Evolutionary conservation across 345 rosid genomes (phyloP).

Genomic region (Syzygium aromaticum): DNA sequence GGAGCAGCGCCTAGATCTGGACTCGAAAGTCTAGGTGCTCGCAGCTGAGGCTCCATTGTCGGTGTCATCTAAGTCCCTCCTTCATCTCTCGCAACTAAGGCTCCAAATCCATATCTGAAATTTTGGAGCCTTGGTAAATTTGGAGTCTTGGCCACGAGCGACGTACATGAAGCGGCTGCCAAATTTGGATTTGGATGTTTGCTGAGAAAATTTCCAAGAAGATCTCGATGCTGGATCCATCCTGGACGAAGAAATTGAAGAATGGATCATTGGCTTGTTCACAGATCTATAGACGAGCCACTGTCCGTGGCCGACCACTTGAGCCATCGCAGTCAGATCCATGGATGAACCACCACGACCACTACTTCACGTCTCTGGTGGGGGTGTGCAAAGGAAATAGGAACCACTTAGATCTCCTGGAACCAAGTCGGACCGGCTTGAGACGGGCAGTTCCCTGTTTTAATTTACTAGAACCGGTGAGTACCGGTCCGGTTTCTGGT

Average conservation of each 20-base stretch:
- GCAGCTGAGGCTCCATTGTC: background rate
- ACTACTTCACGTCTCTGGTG: no score
- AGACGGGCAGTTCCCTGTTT: no score
- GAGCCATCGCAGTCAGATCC: background rate
- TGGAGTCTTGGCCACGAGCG: background rate
- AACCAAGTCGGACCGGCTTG: no score
- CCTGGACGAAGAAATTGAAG: background rate
- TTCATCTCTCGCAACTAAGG: background rate
- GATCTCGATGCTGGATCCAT: background rate
- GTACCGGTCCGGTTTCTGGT: no score
- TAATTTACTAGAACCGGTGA: no score
- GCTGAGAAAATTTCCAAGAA: background rate
- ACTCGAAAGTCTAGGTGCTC: background rate
- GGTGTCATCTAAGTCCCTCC: background rate
- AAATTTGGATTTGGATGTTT: background rate
- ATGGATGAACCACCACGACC: background rate
- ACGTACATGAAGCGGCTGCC: background rate
- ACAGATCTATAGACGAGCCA: background rate
- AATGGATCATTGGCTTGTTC: background rate
- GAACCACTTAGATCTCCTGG: no score
- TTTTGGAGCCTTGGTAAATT: background rate
- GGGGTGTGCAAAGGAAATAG: no score
- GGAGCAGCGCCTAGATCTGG: background rate
- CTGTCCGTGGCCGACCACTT: background rate
- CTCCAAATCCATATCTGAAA: background rate